Percentiles rank a stretch among this genome's conserved stretches.
These are phyloP conservation scores for Candida albicans DNA, from an alignment of 1,139 yeast genomes.

Conservation along the genomic window DNA sequence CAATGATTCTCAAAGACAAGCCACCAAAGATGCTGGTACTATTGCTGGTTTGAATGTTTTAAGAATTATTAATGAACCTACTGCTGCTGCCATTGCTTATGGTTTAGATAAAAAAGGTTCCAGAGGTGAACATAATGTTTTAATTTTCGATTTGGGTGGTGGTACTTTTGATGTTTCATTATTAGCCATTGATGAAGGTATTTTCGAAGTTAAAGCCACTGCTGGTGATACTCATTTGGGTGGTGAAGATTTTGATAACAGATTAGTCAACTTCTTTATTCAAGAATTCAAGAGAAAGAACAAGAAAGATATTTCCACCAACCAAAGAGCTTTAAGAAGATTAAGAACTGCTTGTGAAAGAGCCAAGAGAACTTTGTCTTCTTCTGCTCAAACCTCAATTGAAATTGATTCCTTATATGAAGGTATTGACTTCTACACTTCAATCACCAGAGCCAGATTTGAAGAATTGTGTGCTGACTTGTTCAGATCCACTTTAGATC, in stretches of 20 bases:
- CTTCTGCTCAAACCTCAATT: slow-evolving; percentile 42
- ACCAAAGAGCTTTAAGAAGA: slow-evolving; percentile 43
- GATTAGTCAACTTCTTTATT: slow-evolving; percentile 36
- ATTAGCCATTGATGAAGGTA: slow-evolving; percentile 91
- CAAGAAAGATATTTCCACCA: slow-evolving; percentile 36
- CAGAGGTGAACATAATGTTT: slow-evolving; percentile 65
- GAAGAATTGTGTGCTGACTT: slow-evolving; percentile 47
- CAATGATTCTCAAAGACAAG: slow-evolving; percentile 64
- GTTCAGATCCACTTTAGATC: slow-evolving; percentile 44
- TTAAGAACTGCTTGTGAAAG: slow-evolving; percentile 47
- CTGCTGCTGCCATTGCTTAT: slow-evolving; percentile 65
- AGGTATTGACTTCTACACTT: slow-evolving; percentile 43
- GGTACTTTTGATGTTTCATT: slow-evolving; percentile 98
- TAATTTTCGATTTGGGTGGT: slow-evolving; percentile 96
- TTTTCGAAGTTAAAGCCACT: slow-evolving; percentile 94
- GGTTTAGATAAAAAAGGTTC: slow-evolving; percentile 50
- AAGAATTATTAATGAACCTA: slow-evolving; percentile 63
- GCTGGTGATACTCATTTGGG: slow-evolving; percentile 99
- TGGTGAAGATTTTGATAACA: slow-evolving; percentile 67
- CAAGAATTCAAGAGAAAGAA: slow-evolving; percentile 41
- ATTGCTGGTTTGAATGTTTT: slow-evolving; percentile 61
- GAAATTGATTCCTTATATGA: slow-evolving; percentile 43
- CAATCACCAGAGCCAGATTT: slow-evolving; percentile 46
- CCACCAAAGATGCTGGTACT: slow-evolving; percentile 62
- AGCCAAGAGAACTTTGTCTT: slow-evolving; percentile 44